Evolutionary conservation across 2,329 filamentous ascomycete species (phyloP).

Genomic region (Cladorrhinum sp.): DNA sequence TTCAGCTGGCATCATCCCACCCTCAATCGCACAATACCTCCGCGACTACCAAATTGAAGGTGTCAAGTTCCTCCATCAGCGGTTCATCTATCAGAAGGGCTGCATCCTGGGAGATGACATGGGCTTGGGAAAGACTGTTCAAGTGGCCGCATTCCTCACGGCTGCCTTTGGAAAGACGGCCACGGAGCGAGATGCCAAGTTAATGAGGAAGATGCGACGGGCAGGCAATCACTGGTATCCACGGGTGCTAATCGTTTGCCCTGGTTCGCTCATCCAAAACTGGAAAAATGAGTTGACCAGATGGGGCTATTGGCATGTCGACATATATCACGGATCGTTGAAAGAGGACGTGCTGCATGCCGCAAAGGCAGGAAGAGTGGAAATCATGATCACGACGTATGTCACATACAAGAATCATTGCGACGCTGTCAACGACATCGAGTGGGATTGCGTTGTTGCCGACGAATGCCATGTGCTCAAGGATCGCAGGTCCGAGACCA

Average conservation of each 20-base stretch:
- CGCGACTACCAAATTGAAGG: slow-evolving; percentile 89
- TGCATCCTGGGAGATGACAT: slow-evolving; percentile 95
- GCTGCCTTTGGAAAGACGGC: slow-evolving; percentile 92
- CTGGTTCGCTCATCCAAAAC: slow-evolving; percentile 82
- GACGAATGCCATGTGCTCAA: slow-evolving; percentile 94
- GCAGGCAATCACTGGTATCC: slow-evolving; percentile 71
- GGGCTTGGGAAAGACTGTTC: slow-evolving; percentile 95
- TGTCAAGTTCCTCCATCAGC: slow-evolving; percentile 77
- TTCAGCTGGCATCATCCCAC: slow-evolving; percentile 80
- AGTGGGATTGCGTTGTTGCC: slow-evolving; percentile 92
- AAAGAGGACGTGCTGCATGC: slow-evolving; percentile 70
- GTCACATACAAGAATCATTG: slow-evolving; percentile 79
- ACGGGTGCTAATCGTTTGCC: slow-evolving; percentile 79
- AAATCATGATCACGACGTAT: slow-evolving; percentile 95
- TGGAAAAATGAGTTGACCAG: slow-evolving; percentile 82
- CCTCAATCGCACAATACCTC: slow-evolving; percentile 85
- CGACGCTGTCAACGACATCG: slow-evolving; percentile 72
- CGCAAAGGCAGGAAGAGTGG: slow-evolving; percentile 71
- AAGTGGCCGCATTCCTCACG: slow-evolving; percentile 88
- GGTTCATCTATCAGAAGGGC: slow-evolving; percentile 88
- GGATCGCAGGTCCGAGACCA: slow-evolving; percentile 71
- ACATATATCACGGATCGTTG: slow-evolving; percentile 72
- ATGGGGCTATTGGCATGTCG: slow-evolving; percentile 96
- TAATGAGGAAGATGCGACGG: slow-evolving; percentile 81
- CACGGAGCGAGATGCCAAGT: slow-evolving; percentile 78